phyloP scores from a whole-genome alignment of 768 basidiomycete species.

The Dioszegia hungarica region DNA sequence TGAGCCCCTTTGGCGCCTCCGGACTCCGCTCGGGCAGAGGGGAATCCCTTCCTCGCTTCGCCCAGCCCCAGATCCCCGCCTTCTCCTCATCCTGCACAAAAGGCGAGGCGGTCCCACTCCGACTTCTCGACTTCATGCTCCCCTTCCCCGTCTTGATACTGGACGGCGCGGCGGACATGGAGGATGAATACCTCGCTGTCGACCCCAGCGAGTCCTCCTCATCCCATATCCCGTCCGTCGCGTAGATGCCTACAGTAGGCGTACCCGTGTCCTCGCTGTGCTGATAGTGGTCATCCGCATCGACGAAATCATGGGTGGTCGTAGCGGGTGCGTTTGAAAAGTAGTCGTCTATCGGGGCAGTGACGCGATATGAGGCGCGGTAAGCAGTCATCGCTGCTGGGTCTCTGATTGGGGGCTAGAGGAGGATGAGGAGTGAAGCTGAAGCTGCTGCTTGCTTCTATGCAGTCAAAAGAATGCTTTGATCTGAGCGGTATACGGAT shows the following conservation, averaged over 20 bases:
- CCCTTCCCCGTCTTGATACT: conserved; percentile 4
- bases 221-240: conserved; percentile 40
- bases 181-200: neutral
- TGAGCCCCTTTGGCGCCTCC: conserved; percentile 9
- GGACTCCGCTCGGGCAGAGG: neutral
- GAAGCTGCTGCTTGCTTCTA: too few relatives aligned
- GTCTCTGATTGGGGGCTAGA: too few relatives aligned
- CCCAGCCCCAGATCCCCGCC: neutral
- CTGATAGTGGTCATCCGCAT: neutral
- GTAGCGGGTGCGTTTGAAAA: neutral
- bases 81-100: neutral
- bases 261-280: conserved; percentile 12
- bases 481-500: too few relatives aligned
- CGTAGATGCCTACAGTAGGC: conserved; percentile 36
- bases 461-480: too few relatives aligned
- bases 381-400: neutral
- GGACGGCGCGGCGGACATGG: conserved; percentile 1
- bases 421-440: too few relatives aligned
- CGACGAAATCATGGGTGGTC: neutral
- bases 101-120: conserved; percentile 17
- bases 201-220: conserved; percentile 24
- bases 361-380: neutral
- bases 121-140: conserved; percentile 13
- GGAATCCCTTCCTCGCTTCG: conserved; percentile 2
- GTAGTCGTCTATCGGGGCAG: conserved; percentile 8